phyloP scores from a whole-genome alignment of 169 alveolate species.

The Cryptosporidium muris region DNA sequence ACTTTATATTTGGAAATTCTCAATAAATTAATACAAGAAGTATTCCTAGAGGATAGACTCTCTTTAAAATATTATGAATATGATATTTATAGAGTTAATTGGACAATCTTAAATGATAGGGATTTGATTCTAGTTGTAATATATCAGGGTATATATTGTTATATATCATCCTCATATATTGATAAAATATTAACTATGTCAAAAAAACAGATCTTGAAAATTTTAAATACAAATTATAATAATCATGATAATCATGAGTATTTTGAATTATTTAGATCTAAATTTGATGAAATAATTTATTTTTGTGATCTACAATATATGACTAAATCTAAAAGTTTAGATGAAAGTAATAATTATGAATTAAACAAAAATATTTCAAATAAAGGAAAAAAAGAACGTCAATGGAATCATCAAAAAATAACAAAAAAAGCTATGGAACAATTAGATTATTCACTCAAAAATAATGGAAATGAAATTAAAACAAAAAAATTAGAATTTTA shows the following conservation, averaged over 20 bases:
- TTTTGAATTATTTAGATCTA: background rate
- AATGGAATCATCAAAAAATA: conserved; percentile 67
- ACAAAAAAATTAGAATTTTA: conserved; percentile 75
- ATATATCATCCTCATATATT: conserved; percentile 22
- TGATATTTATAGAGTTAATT: conserved; percentile 29
- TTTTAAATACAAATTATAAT: conserved; percentile 15
- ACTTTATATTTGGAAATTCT: background rate
- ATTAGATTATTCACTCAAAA: conserved; percentile 62
- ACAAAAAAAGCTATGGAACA: conserved; percentile 72
- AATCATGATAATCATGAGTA: background rate
- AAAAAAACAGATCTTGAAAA: conserved; percentile 1
- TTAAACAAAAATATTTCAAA: background rate
- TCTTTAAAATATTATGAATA: conserved; percentile 53
- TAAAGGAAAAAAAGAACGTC: conserved; percentile 39
- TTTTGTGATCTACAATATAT: conserved; percentile 40
- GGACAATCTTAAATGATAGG: conserved; percentile 40
- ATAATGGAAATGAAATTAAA: conserved; percentile 1
- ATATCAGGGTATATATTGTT: conserved; percentile 22
- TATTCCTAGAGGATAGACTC: conserved; percentile 56
- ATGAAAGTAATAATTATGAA: background rate
- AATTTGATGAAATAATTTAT: conserved; percentile 31
- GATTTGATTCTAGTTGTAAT: conserved; percentile 16
- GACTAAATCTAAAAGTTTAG: conserved; percentile 8
- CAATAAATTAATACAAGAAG: conserved; percentile 14
- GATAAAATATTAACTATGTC: conserved; percentile 15